Conservation (phyloP, 371 early-diverging fungal genomes). For the Fennellomyces sp. region DNA sequence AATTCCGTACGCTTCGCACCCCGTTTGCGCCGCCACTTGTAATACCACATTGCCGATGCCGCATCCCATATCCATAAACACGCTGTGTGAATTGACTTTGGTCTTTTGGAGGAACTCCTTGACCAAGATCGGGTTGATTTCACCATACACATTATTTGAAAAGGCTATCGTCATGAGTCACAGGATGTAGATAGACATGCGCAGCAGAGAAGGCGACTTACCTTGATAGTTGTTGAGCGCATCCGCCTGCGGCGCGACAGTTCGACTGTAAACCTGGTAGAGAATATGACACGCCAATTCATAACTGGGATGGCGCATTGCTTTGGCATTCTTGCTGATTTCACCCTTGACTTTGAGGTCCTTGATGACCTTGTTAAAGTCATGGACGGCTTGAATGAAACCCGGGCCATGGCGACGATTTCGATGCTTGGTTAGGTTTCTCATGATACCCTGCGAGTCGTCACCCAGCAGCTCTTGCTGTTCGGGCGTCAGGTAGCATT, state of each 20-base stretch:
- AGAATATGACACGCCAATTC: constrained; percentile 84
- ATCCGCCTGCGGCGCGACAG: constrained; percentile 85
- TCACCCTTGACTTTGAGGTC: constrained; percentile 37
- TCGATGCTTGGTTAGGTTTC: constrained; percentile 79
- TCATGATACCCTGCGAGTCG: constrained; percentile 68
- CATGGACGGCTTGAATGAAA: constrained; percentile 68
- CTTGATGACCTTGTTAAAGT: constrained; percentile 73
- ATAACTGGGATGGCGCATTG: constrained; percentile 53
- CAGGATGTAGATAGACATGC: not conserved
- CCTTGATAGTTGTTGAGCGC: constrained; percentile 82
- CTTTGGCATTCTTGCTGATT: constrained; percentile 40
- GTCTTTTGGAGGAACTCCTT: constrained; percentile 81
- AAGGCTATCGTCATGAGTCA: constrained; percentile 60
- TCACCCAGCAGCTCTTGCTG: constrained; percentile 65
- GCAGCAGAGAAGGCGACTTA: constrained; percentile 12
- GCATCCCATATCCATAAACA: constrained; percentile 93
- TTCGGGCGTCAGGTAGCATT: constrained; percentile 60
- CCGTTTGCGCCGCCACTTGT: constrained; percentile 90
- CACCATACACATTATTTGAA: constrained; percentile 96
- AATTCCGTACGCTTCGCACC: constrained; percentile 86
- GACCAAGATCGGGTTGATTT: constrained; percentile 86
- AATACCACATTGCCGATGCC: constrained; percentile 96
- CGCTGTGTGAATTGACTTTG: constrained; percentile 62
- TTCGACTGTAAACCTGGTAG: constrained; percentile 87
- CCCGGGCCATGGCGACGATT: constrained; percentile 73